phyloP scores from a whole-genome alignment of 2,329 filamentous ascomycete genomes.

The Anthostomella pinea region DNA sequence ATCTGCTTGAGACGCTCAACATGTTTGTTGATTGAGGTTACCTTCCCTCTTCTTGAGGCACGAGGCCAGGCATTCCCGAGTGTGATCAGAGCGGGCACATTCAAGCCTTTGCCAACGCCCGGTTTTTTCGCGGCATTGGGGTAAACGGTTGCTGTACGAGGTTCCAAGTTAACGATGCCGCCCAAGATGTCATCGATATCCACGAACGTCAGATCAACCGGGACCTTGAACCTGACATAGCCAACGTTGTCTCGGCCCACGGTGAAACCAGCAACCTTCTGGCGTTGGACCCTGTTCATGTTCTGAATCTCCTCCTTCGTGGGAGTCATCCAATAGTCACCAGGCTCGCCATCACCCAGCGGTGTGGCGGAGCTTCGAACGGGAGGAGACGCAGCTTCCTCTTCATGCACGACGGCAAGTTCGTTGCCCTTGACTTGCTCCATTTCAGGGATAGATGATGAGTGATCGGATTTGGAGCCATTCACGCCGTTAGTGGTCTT shows the following conservation, averaged over 20 bases:
- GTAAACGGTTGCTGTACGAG: conserved; percentile 86
- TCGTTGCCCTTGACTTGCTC: conserved; percentile 72
- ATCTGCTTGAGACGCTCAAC: conserved; percentile 77
- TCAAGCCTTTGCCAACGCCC: conserved; percentile 79
- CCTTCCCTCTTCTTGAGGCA: conserved; percentile 56
- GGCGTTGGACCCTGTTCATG: conserved; percentile 77
- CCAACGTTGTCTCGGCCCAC: conserved; percentile 83
- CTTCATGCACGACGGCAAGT: conserved; percentile 75
- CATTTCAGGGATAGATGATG: conserved; percentile 56
- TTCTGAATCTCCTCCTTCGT: conserved; percentile 69
- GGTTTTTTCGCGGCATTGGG: conserved; percentile 74
- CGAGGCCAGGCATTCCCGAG: conserved; percentile 93
- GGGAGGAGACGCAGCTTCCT: conserved; percentile 45
- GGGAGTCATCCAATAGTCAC: conserved; percentile 85
- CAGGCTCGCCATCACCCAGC: conserved; percentile 51
- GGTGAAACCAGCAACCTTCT: conserved; percentile 69
- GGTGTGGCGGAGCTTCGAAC: conserved; percentile 22
- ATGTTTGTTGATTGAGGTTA: conserved; percentile 75
- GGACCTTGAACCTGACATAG: conserved; percentile 73
- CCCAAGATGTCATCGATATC: conserved; percentile 78
- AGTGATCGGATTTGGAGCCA: conserved; percentile 38
- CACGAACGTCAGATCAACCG: conserved; percentile 78
- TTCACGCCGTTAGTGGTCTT: conserved; percentile 42
- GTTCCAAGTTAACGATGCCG: conserved; percentile 70
- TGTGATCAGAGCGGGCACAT: conserved; percentile 84